phyloP scores from a whole-genome alignment of 1,284 basidiomycete genomes.

The Rhodotorula sp. region DNA sequence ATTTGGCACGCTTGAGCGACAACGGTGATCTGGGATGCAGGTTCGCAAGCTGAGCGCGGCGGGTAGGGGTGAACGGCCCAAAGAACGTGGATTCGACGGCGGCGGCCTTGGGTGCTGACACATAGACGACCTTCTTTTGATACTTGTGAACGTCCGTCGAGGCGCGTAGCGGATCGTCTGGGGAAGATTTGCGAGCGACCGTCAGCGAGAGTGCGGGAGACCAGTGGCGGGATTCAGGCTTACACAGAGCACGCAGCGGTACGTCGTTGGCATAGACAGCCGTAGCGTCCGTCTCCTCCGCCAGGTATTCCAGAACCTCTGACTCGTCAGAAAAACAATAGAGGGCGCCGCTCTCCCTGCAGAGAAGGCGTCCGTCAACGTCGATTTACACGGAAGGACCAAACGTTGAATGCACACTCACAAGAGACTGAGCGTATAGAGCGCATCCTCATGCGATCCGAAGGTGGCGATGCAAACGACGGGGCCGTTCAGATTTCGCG shows the following conservation, averaged over 20 bases:
- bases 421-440: neutral
- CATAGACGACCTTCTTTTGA: neutral
- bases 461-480: conserved; percentile 8
- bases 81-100: neutral
- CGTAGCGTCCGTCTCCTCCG: neutral
- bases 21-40: neutral
- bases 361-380: neutral
- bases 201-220: neutral
- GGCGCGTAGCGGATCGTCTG: conserved; percentile 1
- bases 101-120: neutral
- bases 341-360: conserved; percentile 4
- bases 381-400: too few relatives aligned
- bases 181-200: neutral
- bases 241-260: conserved; percentile 7
- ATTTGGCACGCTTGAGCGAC: neutral
- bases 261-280: conserved; percentile 9
- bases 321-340: conserved; percentile 5
- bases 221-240: neutral
- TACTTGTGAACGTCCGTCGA: neutral
- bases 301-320: conserved; percentile 10
- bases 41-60: neutral
- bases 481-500: neutral
- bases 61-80: conserved; percentile 17
- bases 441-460: conserved; percentile 4
- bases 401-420: neutral